Evolutionary conservation across 2,329 filamentous ascomycete genomes (phyloP).

Genomic region (Colletotrichum chlorophyti): DNA sequence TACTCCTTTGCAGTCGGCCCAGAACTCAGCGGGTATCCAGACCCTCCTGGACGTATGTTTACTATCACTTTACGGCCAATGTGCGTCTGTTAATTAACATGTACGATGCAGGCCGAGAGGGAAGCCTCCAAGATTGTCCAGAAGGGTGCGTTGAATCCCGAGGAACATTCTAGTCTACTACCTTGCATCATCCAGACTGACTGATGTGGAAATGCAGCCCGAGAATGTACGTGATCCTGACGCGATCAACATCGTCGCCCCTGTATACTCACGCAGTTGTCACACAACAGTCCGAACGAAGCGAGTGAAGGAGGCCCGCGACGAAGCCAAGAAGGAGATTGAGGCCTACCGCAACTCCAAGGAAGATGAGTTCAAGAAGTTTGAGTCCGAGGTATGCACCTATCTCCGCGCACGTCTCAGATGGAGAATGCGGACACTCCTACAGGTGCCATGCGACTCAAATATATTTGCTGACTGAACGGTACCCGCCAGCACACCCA

Average conservation of each 20-base stretch:
- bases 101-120: slow-evolving; percentile 78
- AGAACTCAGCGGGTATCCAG: slow-evolving; percentile 98
- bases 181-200: background rate
- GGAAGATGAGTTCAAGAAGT: slow-evolving; percentile 94
- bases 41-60: slow-evolving; percentile 92
- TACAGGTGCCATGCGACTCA: no score
- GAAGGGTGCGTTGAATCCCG: slow-evolving; percentile 70
- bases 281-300: slow-evolving; percentile 75
- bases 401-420: no score
- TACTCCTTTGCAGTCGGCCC: slow-evolving; percentile 74
- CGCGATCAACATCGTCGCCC: slow-evolving; percentile 15
- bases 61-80: background rate
- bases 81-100: background rate
- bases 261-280: slow-evolving; percentile 12
- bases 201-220: slow-evolving; percentile 58
- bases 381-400: slow-evolving; percentile 71
- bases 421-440: no score
- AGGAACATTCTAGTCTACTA: no score
- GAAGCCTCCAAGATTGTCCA: slow-evolving; percentile 99
- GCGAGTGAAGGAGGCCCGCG: slow-evolving; percentile 93
- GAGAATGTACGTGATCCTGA: slow-evolving; percentile 78
- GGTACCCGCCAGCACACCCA: slow-evolving; percentile 83
- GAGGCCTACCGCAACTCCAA: slow-evolving; percentile 89
- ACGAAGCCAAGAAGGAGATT: slow-evolving; percentile 98
- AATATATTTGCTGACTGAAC: no score